A percentile compares a stretch with the other conserved stretches of the same genome.
These are phyloP conservation scores for Zasmidium cellare DNA, from an alignment of 2,329 filamentous ascomycete genomes.

Conservation along the genomic window DNA sequence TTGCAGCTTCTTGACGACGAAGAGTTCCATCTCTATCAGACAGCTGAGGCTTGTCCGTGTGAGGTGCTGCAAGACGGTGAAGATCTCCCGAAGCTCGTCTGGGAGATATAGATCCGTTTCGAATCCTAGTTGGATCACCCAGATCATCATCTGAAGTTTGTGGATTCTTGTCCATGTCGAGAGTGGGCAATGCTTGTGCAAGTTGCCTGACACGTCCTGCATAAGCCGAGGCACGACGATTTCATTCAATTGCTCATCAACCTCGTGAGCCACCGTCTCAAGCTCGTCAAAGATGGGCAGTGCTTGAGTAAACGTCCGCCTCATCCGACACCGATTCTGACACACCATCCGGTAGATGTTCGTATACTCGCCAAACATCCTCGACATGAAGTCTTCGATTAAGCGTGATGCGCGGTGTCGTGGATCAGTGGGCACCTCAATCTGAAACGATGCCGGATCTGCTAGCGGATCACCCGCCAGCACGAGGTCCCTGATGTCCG, in stretches of 20 bases:
- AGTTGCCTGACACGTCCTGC: not conserved
- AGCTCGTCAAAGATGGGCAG: slow-evolving; percentile 77
- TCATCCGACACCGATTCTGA: slow-evolving; percentile 84
- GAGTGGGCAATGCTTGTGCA: slow-evolving; percentile 63
- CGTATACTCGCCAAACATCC: slow-evolving; percentile 64
- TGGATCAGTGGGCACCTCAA: slow-evolving; percentile 72
- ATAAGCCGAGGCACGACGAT: not conserved
- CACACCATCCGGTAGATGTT: slow-evolving; percentile 82
- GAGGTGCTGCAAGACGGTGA: slow-evolving; percentile 52
- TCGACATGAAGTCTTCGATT: slow-evolving; percentile 68
- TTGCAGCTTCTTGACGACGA: not conserved
- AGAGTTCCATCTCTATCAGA: not conserved
- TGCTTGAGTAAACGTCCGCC: slow-evolving; percentile 84
- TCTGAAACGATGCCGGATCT: slow-evolving; percentile 71
- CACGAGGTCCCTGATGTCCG: slow-evolving; percentile 71
- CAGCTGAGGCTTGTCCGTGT: not conserved
- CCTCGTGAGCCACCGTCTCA: slow-evolving; percentile 65
- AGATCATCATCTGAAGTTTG: slow-evolving; percentile 85
- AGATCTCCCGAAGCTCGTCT: slow-evolving; percentile 85
- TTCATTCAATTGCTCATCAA: slow-evolving; percentile 16
- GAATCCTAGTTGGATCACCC: slow-evolving; percentile 87
- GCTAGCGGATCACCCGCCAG: slow-evolving; percentile 71
- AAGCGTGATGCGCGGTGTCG: slow-evolving; percentile 70
- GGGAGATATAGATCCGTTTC: slow-evolving; percentile 87
- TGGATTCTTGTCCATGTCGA: slow-evolving; percentile 89